Percentiles rank a stretch among this genome's conserved stretches.
These are phyloP conservation scores for Globisporangium ultimum DNA, from an alignment of 352 stramenopile genomes.

Conservation along the genomic window DNA sequence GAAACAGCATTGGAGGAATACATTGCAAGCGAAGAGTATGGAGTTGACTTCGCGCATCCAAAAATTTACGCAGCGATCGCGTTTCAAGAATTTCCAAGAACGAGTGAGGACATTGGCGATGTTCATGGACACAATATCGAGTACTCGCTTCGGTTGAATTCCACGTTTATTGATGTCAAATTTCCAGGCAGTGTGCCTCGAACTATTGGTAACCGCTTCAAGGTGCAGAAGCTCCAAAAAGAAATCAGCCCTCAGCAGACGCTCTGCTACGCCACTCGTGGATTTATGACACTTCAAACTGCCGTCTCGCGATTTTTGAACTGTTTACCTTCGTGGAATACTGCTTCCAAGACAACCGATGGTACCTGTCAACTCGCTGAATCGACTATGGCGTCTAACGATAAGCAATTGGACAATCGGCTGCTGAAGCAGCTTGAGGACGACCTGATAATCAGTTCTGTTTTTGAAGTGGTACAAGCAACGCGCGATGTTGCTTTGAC, in stretches of 20 bases:
- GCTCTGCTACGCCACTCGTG: constrained; percentile 48
- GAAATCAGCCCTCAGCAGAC: constrained; percentile 21
- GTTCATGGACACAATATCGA: constrained; percentile 30
- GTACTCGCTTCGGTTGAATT: constrained; percentile 72
- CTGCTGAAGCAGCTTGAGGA: constrained; percentile 44
- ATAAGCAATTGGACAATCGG: constrained; percentile 24
- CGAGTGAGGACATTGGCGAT: constrained; percentile 31
- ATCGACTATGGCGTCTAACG: constrained; percentile 22
- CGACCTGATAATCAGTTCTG: constrained; percentile 49
- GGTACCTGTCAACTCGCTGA: constrained; percentile 42
- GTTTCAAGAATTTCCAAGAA: constrained; percentile 49
- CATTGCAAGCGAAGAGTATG: constrained; percentile 47
- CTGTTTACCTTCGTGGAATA: constrained; percentile 59
- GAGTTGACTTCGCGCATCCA: constrained; percentile 32
- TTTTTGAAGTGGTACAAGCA: constrained; percentile 17
- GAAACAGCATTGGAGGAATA: constrained; percentile 53
- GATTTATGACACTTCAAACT: constrained; percentile 78
- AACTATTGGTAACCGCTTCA: constrained; percentile 22
- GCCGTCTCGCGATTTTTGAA: constrained; percentile 61
- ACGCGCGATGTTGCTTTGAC: background rate
- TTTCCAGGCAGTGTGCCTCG: constrained; percentile 39
- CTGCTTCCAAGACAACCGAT: constrained; percentile 18
- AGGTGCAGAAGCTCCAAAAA: constrained; percentile 18
- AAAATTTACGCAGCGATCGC: constrained; percentile 70
- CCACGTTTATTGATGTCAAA: constrained; percentile 32